phyloP scores from a whole-genome alignment of 805 yeast genomes.

The Teunomyces panamensis region DNA sequence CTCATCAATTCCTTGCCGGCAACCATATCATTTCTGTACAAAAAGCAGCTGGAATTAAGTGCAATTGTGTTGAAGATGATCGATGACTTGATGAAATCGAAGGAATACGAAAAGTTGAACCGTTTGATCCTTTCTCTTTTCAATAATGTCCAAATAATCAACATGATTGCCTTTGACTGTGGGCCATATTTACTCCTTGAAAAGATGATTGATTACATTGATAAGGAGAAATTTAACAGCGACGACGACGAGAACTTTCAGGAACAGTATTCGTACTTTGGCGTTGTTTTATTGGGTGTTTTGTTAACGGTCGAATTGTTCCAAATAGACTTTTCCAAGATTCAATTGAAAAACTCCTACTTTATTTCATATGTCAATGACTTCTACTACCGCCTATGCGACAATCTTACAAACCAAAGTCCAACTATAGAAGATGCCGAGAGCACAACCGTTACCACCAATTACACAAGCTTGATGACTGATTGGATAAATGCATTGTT shows the following conservation, averaged over 20 bases:
- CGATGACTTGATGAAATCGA: conserved; percentile 21
- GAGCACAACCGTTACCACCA: conserved; percentile 26
- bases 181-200: conserved; percentile 6
- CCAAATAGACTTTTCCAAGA: conserved; percentile 22
- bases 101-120: conserved; percentile 29
- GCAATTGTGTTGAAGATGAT: conserved; percentile 16
- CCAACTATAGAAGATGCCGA: conserved; percentile 19
- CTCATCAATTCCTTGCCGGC: conserved; percentile 20
- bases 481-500: conserved; percentile 82
- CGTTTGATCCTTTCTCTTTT: conserved; percentile 11
- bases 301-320: conserved; percentile 24
- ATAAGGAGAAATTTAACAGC: conserved; percentile 16
- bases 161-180: conserved; percentile 9
- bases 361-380: conserved; percentile 32
- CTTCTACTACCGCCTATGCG: conserved; percentile 29
- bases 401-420: conserved; percentile 22
- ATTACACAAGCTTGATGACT: conserved; percentile 34
- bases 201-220: conserved; percentile 19
- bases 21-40: conserved; percentile 20
- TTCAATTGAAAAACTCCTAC: conserved; percentile 28
- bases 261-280: conserved; percentile 67
- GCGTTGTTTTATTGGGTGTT: conserved; percentile 48
- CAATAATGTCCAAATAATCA: conserved; percentile 15
- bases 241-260: conserved; percentile 58
- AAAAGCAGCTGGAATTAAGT: conserved; percentile 25